Percentiles rank a stretch among this genome's conserved stretches.
Evolutionary conservation across 148 eudicot genomes (phyloP).

Genomic region (Camellia granthamiana): DNA sequence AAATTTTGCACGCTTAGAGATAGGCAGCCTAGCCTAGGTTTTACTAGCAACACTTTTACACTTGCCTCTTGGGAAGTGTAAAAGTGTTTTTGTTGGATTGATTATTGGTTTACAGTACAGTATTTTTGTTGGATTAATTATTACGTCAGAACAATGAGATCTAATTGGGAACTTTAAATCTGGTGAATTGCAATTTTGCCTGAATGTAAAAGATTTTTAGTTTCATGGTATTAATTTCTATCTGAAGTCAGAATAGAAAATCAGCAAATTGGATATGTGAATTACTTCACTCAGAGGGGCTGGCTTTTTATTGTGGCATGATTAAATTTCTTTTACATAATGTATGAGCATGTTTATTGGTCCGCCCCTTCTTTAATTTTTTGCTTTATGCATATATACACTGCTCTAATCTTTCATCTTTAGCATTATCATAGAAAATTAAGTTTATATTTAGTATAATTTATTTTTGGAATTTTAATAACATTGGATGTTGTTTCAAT

Average conservation of each 20-base stretch:
- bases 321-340: not conserved
- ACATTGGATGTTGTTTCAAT: not conserved
- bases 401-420: not conserved
- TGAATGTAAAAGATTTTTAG: too few species aligned
- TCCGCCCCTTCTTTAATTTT: not conserved
- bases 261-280: not conserved
- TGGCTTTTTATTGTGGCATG: not conserved
- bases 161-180: too few species aligned
- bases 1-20: too few species aligned
- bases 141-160: too few species aligned
- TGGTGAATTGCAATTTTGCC: too few species aligned
- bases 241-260: not conserved
- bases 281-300: not conserved
- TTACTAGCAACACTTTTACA: too few species aligned
- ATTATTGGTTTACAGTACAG: too few species aligned
- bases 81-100: too few species aligned
- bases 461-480: not conserved
- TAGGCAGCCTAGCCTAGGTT: too few species aligned
- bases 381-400: too few species aligned
- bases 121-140: too few species aligned
- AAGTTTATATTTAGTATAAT: not conserved
- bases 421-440: not conserved
- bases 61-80: too few species aligned
- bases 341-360: not conserved
- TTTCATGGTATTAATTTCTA: not conserved